Evolutionary conservation across 345 rosid species (phyloP).

Genomic region (Citrus glauca): DNA sequence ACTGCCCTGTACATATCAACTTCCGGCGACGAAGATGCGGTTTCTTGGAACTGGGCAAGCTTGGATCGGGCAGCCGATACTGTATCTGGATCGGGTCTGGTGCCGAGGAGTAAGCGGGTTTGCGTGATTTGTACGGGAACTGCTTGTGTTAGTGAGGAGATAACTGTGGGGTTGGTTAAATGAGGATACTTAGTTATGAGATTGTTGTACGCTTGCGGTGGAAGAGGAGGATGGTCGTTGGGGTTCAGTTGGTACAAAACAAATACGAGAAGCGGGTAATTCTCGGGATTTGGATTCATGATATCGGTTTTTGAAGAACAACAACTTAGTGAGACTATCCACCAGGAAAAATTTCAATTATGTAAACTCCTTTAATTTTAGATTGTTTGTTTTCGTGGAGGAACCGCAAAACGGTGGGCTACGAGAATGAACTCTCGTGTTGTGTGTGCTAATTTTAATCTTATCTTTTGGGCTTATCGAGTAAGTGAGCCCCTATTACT

Average conservation of each 20-base stretch:
- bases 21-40: constrained; percentile 45
- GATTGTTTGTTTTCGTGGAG: too few relatives aligned
- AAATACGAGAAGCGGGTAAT: constrained; percentile 58
- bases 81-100: constrained; percentile 66
- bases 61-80: constrained; percentile 58
- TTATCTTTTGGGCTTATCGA: too few relatives aligned
- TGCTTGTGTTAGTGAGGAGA: constrained; percentile 47
- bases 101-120: constrained; percentile 50
- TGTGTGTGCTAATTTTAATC: too few relatives aligned
- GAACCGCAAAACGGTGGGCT: too few relatives aligned
- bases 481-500: too few relatives aligned
- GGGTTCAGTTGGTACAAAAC: constrained; percentile 47
- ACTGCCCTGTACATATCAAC: constrained; percentile 43
- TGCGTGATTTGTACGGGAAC: constrained; percentile 47
- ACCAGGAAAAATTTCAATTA: too few relatives aligned
- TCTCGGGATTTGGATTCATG: constrained; percentile 51
- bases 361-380: rapidly evolving
- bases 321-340: too few relatives aligned
- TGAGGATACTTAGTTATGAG: constrained; percentile 42
- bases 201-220: constrained; percentile 29
- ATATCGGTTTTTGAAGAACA: background rate
- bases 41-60: constrained; percentile 50
- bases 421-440: too few relatives aligned
- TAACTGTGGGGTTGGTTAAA: constrained; percentile 39
- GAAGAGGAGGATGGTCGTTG: constrained; percentile 30